Base-by-base conservation (phyloP, 116 monocot species). In the Posidonia oceanica region DNA sequence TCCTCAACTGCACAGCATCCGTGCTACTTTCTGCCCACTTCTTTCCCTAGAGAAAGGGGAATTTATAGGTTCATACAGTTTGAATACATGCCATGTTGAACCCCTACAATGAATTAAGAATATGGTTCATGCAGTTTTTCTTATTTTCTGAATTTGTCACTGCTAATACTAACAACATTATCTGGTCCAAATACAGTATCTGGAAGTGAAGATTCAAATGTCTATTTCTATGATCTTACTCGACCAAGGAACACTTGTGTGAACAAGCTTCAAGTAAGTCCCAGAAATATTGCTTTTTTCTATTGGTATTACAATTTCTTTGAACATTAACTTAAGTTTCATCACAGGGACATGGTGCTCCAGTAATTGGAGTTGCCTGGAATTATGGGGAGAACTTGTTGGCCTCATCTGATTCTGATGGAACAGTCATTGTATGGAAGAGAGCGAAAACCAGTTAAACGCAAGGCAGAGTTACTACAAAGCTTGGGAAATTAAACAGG, bases 21-120 rank as follows among this genome's bases (percentile, higher is more conserved):
- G 80, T 62, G 90, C 98, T 64, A 93, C 90, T 40, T 98, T 98
- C 76, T 98, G 98, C 18, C 98, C 98, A 14, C 81, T 98, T 8
- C 93, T 93, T 72, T 98, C 98, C 13, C 90, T 98, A 65, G 98
- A 98, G 61, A 98, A 93, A 78, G 98, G 98, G 54, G 93, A 98
- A 78, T 98, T 90, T 66, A 82, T 98, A 78, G 98, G 98, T 98
- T 79, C 36, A 66, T 66, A 39, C 14, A 36, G n/a, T 54, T 18
- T 48, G 48, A 48, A 48, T 61, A 13, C 61, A 36, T 13, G 22
- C 61, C 22, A 58, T n/a, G 58, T 20, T 58, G 2, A 20, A 58
- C 21, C 17, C 39, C 64, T 64, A 40, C 17, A 17, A 14, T 64
- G 39, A 64, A 40, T 64, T 17, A 39, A 17, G 17, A 17, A 64